phyloP scores from a whole-genome alignment of 2,329 filamentous ascomycete species.

The Aureobasidium sp. region DNA sequence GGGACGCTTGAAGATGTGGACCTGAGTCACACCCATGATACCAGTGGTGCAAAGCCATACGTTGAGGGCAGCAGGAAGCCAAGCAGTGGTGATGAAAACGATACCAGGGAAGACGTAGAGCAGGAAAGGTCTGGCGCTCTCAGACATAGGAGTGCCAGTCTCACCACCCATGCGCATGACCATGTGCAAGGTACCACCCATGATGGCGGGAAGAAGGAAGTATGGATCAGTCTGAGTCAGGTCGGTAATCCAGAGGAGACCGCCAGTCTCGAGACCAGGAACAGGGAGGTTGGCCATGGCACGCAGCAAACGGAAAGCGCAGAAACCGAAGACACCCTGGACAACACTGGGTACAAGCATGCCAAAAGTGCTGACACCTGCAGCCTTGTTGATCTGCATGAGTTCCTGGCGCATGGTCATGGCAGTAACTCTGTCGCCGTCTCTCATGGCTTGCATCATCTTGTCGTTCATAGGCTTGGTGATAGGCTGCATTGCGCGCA shows the following conservation, averaged over 20 bases:
- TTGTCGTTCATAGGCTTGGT: constrained; percentile 50
- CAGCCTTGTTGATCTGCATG: constrained; percentile 42
- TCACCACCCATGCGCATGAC: constrained; percentile 43
- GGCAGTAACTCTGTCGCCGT: constrained; percentile 43
- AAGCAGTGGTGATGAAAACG: constrained; percentile 48
- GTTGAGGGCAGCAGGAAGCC: constrained; percentile 52
- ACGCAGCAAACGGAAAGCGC: constrained; percentile 69
- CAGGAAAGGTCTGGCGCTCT: constrained; percentile 35
- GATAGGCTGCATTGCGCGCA: constrained; percentile 54
- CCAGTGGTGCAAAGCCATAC: constrained; percentile 53
- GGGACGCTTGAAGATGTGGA: constrained; percentile 31
- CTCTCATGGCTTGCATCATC: constrained; percentile 40
- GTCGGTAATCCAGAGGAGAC: constrained; percentile 71
- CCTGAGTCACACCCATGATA: constrained; percentile 34
- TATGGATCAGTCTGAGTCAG: constrained; percentile 70
- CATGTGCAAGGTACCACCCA: constrained; percentile 28
- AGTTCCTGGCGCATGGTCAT: constrained; percentile 45
- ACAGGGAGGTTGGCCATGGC: constrained; percentile 74
- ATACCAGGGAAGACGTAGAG: constrained; percentile 47
- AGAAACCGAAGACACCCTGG: constrained; percentile 67
- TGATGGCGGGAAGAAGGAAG: constrained; percentile 59
- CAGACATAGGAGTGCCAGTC: constrained; percentile 32
- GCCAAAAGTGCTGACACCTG: constrained; percentile 49
- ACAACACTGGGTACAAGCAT: constrained; percentile 50
- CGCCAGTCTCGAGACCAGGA: constrained; percentile 65